phyloP scores from a whole-genome alignment of 2,329 filamentous ascomycete genomes.

The Fusarium sp. region DNA sequence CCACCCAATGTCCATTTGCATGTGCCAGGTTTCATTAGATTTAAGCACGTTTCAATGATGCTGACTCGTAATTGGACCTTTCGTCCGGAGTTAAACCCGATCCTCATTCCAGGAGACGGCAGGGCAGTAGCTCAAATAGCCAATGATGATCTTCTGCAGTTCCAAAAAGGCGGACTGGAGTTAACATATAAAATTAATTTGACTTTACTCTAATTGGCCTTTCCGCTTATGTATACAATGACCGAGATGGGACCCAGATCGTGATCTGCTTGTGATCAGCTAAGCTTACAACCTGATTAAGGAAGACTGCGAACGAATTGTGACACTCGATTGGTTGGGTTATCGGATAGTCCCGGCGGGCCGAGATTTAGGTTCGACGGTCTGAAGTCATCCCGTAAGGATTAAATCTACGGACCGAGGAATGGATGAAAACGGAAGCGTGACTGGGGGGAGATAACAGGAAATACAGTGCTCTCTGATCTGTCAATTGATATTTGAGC shows the following conservation, averaged over 20 bases:
- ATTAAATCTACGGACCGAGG: no score
- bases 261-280: background rate
- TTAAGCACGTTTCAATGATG: no score
- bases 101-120: background rate
- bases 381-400: background rate
- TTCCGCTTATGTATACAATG: background rate
- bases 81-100: no score
- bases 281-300: background rate
- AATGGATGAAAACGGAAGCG: background rate
- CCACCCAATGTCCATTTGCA: background rate
- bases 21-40: background rate
- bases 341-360: background rate
- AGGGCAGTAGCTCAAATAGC: background rate
- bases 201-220: background rate
- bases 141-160: background rate
- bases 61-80: no score
- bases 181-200: no score
- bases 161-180: no score
- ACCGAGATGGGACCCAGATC: background rate
- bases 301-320: background rate
- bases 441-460: background rate
- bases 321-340: background rate
- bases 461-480: background rate
- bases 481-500: rapidly evolving
- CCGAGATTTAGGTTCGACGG: background rate